Percentiles rank a stretch among this genome's conserved stretches.
Conservation (phyloP, 2,329 filamentous ascomycete genomes). For the Parastagonospora nodorum region DNA sequence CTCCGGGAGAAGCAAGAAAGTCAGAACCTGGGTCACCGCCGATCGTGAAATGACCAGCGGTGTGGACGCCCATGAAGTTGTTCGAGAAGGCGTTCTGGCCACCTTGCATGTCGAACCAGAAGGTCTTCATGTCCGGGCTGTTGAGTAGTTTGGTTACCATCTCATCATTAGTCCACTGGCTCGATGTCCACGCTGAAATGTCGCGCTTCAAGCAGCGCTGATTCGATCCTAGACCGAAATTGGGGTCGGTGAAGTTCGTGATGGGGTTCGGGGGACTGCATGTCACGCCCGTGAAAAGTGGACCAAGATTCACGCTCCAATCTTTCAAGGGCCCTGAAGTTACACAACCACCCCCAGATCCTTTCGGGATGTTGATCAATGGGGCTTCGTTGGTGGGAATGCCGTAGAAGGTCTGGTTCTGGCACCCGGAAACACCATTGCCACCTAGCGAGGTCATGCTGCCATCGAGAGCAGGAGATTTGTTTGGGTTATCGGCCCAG, state of each 20-base stretch:
- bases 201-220: constrained; percentile 46
- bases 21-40: constrained; percentile 53
- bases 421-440: constrained; percentile 47
- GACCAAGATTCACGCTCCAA: constrained; percentile 52
- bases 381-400: constrained; percentile 27
- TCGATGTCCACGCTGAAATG: constrained; percentile 34
- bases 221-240: constrained; percentile 30
- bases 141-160: constrained; percentile 32
- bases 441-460: constrained; percentile 53
- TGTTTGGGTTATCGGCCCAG: constrained; percentile 33
- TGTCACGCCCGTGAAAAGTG: constrained; percentile 48
- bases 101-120: constrained; percentile 48
- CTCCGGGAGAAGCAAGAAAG: constrained; percentile 50
- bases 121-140: constrained; percentile 41
- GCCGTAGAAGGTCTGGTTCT: constrained; percentile 29
- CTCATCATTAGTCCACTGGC: constrained; percentile 34
- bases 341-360: constrained; percentile 61
- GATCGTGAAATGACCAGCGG: constrained; percentile 52
- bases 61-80: constrained; percentile 48
- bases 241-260: constrained; percentile 32
- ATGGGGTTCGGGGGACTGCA: constrained; percentile 33
- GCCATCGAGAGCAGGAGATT: constrained; percentile 61
- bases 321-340: constrained; percentile 57
- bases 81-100: constrained; percentile 33
- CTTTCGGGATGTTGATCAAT: constrained; percentile 51